Evolutionary conservation across 73 alveolate genomes (phyloP), one percentile per base, ranked within the genome.

Genomic region (Paramecium pentaurelia): DNA sequence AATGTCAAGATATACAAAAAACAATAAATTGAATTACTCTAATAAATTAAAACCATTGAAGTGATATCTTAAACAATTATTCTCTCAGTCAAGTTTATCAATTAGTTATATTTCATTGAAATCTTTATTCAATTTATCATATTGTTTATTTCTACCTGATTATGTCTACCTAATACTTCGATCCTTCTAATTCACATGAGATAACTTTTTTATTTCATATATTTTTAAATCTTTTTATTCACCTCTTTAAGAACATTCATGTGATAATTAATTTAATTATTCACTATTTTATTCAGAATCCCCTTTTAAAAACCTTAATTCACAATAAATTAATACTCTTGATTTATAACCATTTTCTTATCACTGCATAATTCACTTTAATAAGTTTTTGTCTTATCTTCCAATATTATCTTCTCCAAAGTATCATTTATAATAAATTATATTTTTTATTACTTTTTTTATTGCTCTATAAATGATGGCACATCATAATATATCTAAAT

Each of bases 11-110:
- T 80, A 80, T 27, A 16, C 87, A 8, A 73, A 73, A 73, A 37
- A 22, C 47, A 47, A 47, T 25, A 32, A 34, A 80, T 44, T 80
- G 91, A 80, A 80, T 80, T 80, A 32, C 34, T 34, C 54, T 45
- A 80, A 73, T 30, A 36, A 73, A 80, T 80, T 80, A 80, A 45
- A 80, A 80, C 91, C 91, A 40, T 32, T 80, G 27, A 80, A 80
- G 27, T 80, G 91, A 75, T 32, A 14, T n/a, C 42, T 4, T 32
- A 32, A 45, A 34, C 5, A 20, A 38, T 3, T 45, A 27, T 14
- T 80, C 75, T 80, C 75, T 44, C 47, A 20, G 40, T 38, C 87
- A 73, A 73, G 49, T 34, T 64, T 32, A 64, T 64, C 84, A 32
- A 28, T 64, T 34, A 32, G 9, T 64, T 64, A 12, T 64, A 64